Conservation (phyloP, 1,284 basidiomycete genomes). For the Vanrija pseudolonga region DNA sequence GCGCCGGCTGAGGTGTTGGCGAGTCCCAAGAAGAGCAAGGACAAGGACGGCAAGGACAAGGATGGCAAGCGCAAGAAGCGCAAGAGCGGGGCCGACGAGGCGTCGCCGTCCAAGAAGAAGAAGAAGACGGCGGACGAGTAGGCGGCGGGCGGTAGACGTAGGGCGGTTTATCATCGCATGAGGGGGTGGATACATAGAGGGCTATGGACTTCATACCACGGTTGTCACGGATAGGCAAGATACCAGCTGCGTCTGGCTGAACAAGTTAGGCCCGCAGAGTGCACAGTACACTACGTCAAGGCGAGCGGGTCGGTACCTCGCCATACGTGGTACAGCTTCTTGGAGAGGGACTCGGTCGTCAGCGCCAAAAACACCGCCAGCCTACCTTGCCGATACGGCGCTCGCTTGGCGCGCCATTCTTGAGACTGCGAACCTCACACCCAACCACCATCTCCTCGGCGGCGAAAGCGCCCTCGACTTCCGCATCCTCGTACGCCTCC, state of each 20-base stretch:
- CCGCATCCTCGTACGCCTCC: slow-evolving; percentile 38
- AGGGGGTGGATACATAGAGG: slow-evolving; percentile 2
- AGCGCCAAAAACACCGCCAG: background rate
- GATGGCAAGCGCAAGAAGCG: slow-evolving; percentile 23
- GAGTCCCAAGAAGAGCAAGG: slow-evolving; percentile 3
- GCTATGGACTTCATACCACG: background rate
- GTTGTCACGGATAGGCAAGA: background rate
- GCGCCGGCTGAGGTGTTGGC: too few species aligned
- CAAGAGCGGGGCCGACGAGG: slow-evolving; percentile 15
- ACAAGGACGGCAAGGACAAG: slow-evolving; percentile 3
- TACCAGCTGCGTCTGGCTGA: background rate
- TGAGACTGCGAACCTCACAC: slow-evolving; percentile 33
- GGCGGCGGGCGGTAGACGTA: background rate
- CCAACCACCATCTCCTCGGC: slow-evolving; percentile 33
- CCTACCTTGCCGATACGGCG: slow-evolving; percentile 36
- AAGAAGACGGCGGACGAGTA: slow-evolving; percentile 28
- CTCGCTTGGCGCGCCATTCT: slow-evolving; percentile 32
- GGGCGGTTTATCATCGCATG: background rate
- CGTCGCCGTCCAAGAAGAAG: slow-evolving; percentile 32
- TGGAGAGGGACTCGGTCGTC: slow-evolving; percentile 28
- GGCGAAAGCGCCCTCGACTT: slow-evolving; percentile 18
- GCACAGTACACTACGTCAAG: slow-evolving; percentile 17
- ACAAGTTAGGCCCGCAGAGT: background rate
- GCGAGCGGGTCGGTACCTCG: slow-evolving; percentile 39
- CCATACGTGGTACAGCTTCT: slow-evolving; percentile 34